Evolutionary conservation across 257 asterid genomes (phyloP).

Genomic region (Fraxinus americana): DNA sequence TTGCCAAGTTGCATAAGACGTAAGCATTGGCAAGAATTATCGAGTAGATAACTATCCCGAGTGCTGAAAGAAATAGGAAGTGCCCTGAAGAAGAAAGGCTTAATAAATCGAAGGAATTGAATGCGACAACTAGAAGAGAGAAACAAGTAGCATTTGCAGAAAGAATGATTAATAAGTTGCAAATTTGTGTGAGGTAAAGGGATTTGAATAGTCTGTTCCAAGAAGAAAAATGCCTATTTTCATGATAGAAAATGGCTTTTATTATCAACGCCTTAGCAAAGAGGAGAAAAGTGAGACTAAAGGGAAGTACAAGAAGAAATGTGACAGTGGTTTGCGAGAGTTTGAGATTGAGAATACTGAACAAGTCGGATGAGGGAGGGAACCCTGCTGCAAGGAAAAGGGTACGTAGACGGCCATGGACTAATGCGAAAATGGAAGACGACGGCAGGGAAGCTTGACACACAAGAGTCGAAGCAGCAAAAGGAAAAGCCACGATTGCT

Average conservation of each 20-base stretch:
- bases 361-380: constrained; percentile 62
- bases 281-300: constrained; percentile 66
- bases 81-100: constrained; percentile 40
- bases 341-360: constrained; percentile 55
- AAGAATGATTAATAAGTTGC: constrained; percentile 52
- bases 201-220: constrained; percentile 25
- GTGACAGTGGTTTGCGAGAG: constrained; percentile 69
- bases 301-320: constrained; percentile 55
- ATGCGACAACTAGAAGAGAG: constrained; percentile 42
- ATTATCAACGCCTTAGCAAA: constrained; percentile 57
- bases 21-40: constrained; percentile 63
- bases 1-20: constrained; percentile 48
- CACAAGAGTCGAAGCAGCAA: constrained; percentile 57
- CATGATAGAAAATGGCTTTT: constrained; percentile 23
- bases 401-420: constrained; percentile 50
- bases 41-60: constrained; percentile 58
- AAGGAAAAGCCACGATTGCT: constrained; percentile 62
- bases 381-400: constrained; percentile 69
- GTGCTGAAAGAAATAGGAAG: constrained; percentile 51
- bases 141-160: constrained; percentile 73
- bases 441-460: constrained; percentile 51
- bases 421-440: constrained; percentile 36
- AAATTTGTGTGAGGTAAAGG: constrained; percentile 52
- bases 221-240: constrained; percentile 12
- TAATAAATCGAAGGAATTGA: constrained; percentile 35